A percentile compares a stretch with the other conserved stretches of the same genome.
Conservation (phyloP, 441 rosid genomes). For the Bocquillonia castaneifolia region DNA sequence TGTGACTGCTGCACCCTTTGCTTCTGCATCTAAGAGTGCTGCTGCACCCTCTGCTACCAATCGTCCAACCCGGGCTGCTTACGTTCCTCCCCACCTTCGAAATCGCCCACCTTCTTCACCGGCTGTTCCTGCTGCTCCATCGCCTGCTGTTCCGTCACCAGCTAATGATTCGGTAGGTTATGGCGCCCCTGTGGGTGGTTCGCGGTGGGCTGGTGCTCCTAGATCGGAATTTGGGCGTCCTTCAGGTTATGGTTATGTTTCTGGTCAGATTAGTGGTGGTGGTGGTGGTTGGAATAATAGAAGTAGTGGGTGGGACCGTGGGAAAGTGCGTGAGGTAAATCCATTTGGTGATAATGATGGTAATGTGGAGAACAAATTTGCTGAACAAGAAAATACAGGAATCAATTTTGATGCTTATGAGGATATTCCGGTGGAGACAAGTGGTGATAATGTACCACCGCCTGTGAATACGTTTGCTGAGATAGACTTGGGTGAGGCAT, state of each 20-base stretch:
- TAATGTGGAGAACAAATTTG: conserved; percentile 32
- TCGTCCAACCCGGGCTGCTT: conserved; percentile 42
- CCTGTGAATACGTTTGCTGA: conserved; percentile 80
- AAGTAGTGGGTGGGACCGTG: conserved; percentile 49
- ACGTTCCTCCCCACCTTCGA: conserved; percentile 83
- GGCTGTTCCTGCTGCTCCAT: conserved; percentile 31
- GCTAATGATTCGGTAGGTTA: conserved; percentile 39
- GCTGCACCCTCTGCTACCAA: conserved; percentile 37
- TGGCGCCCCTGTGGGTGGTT: conserved; percentile 28
- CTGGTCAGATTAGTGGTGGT: conserved; percentile 30
- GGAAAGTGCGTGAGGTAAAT: conserved; percentile 63
- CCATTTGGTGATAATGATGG: conserved; percentile 60
- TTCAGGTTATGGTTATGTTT: conserved; percentile 22
- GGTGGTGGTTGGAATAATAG: conserved; percentile 45
- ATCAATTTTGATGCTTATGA: conserved; percentile 90
- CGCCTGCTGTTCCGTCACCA: conserved; percentile 35
- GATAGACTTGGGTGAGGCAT: conserved; percentile 72
- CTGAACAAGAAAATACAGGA: conserved; percentile 61
- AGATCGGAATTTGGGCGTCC: conserved; percentile 35
- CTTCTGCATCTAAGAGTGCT: conserved; percentile 52
- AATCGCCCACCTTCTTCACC: conserved; percentile 39
- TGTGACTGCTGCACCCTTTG: no score
- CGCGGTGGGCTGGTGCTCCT: conserved; percentile 38
- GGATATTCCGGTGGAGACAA: conserved; percentile 86
- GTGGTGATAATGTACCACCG: conserved; percentile 74